Percentiles rank a stretch among this genome's conserved stretches.
These are phyloP conservation scores for Trebouxia sp. DNA, from an alignment of 139 green algal genomes.

Conservation along the genomic window DNA sequence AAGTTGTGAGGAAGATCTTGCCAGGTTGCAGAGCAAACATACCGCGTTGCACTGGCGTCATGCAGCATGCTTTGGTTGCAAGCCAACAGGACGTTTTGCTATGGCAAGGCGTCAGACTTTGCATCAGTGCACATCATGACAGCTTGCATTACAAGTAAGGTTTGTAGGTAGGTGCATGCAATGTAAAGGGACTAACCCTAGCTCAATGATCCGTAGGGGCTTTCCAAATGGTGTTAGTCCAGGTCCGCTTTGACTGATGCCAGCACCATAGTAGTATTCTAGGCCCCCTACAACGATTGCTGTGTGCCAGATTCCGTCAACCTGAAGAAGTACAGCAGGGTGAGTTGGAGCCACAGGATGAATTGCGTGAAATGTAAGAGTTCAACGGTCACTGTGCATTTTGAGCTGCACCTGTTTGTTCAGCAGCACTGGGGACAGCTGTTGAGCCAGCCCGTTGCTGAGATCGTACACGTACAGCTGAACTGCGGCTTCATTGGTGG, in stretches of 20 bases:
- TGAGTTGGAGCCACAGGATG: neutral
- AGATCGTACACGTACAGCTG: slow-evolving; percentile 84
- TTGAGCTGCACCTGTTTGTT: slow-evolving; percentile 40
- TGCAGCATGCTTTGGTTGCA: too few species aligned
- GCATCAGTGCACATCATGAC: too few species aligned
- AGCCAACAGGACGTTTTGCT: too few species aligned
- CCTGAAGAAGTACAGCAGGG: too few species aligned
- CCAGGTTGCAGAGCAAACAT: too few species aligned
- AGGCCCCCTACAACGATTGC: slow-evolving; percentile 53
- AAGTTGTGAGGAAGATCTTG: neutral
- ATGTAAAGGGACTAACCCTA: slow-evolving; percentile 48
- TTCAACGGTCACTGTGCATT: too few species aligned
- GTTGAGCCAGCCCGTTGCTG: slow-evolving; percentile 62
- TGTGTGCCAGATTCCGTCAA: slow-evolving; percentile 75
- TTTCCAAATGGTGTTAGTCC: slow-evolving; percentile 63
- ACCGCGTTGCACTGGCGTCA: too few species aligned
- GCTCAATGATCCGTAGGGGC: slow-evolving; percentile 49
- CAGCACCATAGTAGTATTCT: slow-evolving; percentile 42
- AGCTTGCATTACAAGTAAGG: too few species aligned
- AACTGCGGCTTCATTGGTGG: slow-evolving; percentile 37
- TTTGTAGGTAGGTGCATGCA: too few species aligned
- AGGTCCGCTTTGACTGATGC: slow-evolving; percentile 52
- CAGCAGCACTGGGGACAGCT: slow-evolving; percentile 65
- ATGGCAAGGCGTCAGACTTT: too few species aligned
- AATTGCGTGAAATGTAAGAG: neutral